Conservation (phyloP, 2,329 filamentous ascomycete species). For the Colletotrichum abscissum region DNA sequence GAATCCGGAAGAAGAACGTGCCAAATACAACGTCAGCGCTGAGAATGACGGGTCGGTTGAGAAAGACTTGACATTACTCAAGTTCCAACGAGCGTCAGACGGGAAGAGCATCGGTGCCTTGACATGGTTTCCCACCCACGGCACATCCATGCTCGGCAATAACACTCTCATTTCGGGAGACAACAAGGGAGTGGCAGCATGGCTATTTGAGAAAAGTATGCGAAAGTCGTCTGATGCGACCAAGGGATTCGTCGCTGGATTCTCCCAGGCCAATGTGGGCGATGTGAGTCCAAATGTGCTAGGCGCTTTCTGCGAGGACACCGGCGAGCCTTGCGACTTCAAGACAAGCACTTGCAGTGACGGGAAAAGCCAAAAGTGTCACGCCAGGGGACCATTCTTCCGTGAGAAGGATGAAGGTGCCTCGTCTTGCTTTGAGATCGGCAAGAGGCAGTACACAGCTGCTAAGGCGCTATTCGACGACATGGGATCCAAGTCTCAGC, state of each 20-base stretch:
- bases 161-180: slow-evolving; percentile 91
- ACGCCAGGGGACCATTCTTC: slow-evolving; percentile 77
- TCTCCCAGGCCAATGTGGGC: slow-evolving; percentile 91
- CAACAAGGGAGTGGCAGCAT: slow-evolving; percentile 92
- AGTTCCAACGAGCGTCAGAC: slow-evolving; percentile 78
- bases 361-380: slow-evolving; percentile 74
- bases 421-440: slow-evolving; percentile 82
- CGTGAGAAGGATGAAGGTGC: slow-evolving; percentile 75
- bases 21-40: slow-evolving; percentile 65
- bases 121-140: slow-evolving; percentile 92
- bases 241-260: slow-evolving; percentile 83
- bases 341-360: slow-evolving; percentile 83
- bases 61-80: slow-evolving; percentile 77
- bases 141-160: slow-evolving; percentile 89
- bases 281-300: slow-evolving; percentile 88
- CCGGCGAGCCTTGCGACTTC: slow-evolving; percentile 74
- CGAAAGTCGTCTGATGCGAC: slow-evolving; percentile 63
- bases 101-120: slow-evolving; percentile 81
- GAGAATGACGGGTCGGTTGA: slow-evolving; percentile 55
- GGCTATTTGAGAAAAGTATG: slow-evolving; percentile 81
- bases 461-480: slow-evolving; percentile 59
- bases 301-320: slow-evolving; percentile 89
- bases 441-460: slow-evolving; percentile 72
- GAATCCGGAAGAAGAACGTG: slow-evolving; percentile 82
- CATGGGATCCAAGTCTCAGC: slow-evolving; percentile 50